Evolutionary conservation across 306 rosid genomes (phyloP), one percentile per base, ranked within the genome.

Genomic region (Vachellia collinsii): DNA sequence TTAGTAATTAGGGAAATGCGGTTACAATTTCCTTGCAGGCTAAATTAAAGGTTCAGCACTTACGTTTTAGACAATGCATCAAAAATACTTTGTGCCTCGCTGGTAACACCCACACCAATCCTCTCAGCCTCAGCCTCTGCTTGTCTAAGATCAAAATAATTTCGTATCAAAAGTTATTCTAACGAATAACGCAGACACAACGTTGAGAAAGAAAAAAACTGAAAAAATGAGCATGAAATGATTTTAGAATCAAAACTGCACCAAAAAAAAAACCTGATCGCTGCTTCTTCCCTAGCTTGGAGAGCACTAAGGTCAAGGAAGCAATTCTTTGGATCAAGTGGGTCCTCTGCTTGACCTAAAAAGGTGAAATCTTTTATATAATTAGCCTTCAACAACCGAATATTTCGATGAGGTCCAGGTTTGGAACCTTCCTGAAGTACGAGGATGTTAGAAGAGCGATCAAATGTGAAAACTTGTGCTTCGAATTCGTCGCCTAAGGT

Each of bases 391-490:
- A 96, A 73, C 23, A 96, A 47, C 84, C 99, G 79, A 58, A 96
- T 83, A 76, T 90, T 92, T n/a, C 97, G 90, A 66, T 88, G 88
- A 72, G 94, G 85, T 5, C 91, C 98, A 0, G 86, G 83, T 76
- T 88, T 88, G 59, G 80, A 85, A 77, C 91, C 87, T 82, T 96
- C 97, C 76, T 93, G 99, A 80, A 96, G 94, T 64, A 91, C 88
- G 71, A 96, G 97, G 83, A 90, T 90, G 90, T 92, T 92, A 68
- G 98, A 90, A 77, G 79, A 77, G 72, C 98, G 97, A 81, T 96
- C 98, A 65, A 87, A 96, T 85, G 98, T 83, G 71, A 96, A 83
- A 81, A 96, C 91, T 67, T 96, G 98, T 29, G 89, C 98, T 74
- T 90, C 90, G 41, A 96, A 93, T 78, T 93, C 94, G 70, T 93